Conservation (phyloP, 108 stramenopile genomes). For the Conticribra weissflogii region DNA sequence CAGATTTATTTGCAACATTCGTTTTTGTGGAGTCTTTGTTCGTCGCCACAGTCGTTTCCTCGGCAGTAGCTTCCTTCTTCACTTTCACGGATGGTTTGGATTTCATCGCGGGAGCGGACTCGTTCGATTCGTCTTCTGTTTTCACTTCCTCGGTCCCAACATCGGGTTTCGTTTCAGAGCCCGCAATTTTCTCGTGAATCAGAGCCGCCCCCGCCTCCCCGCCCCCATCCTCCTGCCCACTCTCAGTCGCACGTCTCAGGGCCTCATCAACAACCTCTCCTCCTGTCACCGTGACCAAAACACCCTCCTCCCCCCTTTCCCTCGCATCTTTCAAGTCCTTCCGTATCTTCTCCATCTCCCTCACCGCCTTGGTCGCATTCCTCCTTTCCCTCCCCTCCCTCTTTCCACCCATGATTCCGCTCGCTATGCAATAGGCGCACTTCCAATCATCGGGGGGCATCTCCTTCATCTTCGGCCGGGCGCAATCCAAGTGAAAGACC, state of each 20-base stretch:
- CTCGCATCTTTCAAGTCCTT: conserved; percentile 32
- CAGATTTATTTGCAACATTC: no score
- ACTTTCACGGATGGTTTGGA: no score
- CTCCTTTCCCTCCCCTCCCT: conserved; percentile 64
- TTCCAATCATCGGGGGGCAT: conserved; percentile 73
- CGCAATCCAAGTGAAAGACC: conserved; percentile 89
- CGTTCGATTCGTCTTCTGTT: not conserved
- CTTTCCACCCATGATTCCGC: conserved; percentile 60
- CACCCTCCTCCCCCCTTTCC: not conserved
- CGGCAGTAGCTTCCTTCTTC: no score
- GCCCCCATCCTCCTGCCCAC: no score
- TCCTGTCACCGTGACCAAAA: not conserved
- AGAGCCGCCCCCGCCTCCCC: no score
- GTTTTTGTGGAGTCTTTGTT: no score
- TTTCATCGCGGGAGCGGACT: not conserved
- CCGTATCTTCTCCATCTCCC: conserved; percentile 71
- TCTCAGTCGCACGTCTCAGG: not conserved
- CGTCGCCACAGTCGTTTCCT: no score
- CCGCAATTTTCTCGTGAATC: no score
- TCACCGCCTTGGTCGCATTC: conserved; percentile 63
- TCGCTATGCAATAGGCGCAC: conserved; percentile 75
- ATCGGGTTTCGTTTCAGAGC: not conserved
- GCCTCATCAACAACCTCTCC: not conserved
- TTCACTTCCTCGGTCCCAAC: conserved; percentile 1
- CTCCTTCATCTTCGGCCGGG: conserved; percentile 71